phyloP scores from a whole-genome alignment of 208 protist species.

The Leishmania lainsoni region DNA sequence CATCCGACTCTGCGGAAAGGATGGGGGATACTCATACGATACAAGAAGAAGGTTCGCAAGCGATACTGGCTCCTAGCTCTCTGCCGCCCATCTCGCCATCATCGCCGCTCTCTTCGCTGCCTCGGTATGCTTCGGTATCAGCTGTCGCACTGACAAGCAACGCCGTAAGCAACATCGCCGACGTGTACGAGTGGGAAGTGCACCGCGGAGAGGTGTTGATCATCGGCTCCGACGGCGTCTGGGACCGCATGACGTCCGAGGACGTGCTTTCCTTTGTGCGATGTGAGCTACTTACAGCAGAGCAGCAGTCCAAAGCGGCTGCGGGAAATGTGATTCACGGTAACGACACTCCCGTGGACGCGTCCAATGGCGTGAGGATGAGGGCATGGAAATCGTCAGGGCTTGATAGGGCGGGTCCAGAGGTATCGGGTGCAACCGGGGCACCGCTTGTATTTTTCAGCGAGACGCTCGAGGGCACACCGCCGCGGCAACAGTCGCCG shows the following conservation, averaged over 20 bases:
- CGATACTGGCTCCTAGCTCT: background rate
- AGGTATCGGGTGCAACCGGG: background rate
- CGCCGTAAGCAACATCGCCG: conserved; percentile 74
- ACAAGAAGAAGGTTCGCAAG: background rate
- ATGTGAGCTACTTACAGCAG: background rate
- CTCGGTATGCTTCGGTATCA: background rate
- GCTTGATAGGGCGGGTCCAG: background rate
- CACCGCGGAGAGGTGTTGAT: conserved; percentile 71
- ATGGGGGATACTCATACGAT: background rate
- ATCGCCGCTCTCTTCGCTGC: background rate
- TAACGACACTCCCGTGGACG: background rate
- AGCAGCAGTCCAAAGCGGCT: background rate
- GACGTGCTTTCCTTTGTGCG: conserved; percentile 63
- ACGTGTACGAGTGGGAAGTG: conserved; percentile 72
- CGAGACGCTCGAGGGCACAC: background rate
- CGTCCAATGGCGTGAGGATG: background rate
- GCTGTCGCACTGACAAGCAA: conserved; percentile 26
- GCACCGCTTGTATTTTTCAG: background rate
- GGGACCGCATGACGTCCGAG: conserved; percentile 69
- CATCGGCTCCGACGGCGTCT: conserved; percentile 79
- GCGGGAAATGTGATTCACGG: background rate
- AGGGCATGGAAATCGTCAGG: background rate
- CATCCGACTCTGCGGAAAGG: background rate
- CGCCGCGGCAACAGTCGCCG: conserved; percentile 4
- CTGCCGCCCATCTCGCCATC: background rate